A percentile compares a stretch with the other conserved stretches of the same genome.
These are phyloP conservation scores for Fraxinus pennsylvanica DNA, from an alignment of 257 asterid species.

Conservation along the genomic window DNA sequence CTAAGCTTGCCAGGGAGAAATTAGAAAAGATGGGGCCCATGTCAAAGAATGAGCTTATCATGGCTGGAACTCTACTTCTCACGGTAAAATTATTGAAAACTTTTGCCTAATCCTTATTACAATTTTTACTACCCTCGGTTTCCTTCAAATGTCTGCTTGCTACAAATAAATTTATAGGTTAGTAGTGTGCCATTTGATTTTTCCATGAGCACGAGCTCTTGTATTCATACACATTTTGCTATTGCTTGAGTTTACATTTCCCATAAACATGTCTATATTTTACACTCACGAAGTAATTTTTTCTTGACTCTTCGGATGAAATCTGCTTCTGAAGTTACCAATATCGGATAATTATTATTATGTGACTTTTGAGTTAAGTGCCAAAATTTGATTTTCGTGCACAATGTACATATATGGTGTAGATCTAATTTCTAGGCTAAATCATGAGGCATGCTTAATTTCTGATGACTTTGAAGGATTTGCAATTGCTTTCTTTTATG, in stretches of 20 bases:
- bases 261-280: neutral
- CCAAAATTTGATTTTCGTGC: neutral
- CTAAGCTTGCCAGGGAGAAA: constrained; percentile 84
- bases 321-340: neutral
- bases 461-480: neutral
- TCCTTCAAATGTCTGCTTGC: neutral
- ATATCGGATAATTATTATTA: neutral
- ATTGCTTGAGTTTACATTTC: neutral
- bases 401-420: neutral
- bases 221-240: neutral
- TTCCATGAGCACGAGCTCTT: neutral
- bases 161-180: neutral
- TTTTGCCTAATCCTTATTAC: neutral
- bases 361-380: neutral
- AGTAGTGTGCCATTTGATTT: neutral
- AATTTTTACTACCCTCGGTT: neutral
- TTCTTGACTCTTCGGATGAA: neutral
- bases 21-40: constrained; percentile 94
- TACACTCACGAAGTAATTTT: neutral
- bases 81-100: constrained; percentile 52
- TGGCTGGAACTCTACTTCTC: constrained; percentile 87
- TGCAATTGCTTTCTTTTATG: neutral
- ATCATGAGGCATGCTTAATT: neutral
- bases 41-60: constrained; percentile 86
- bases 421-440: neutral